These are phyloP conservation scores for Malania oleifera DNA, from an alignment of 164 flowering plant species.

Conservation along the genomic window DNA sequence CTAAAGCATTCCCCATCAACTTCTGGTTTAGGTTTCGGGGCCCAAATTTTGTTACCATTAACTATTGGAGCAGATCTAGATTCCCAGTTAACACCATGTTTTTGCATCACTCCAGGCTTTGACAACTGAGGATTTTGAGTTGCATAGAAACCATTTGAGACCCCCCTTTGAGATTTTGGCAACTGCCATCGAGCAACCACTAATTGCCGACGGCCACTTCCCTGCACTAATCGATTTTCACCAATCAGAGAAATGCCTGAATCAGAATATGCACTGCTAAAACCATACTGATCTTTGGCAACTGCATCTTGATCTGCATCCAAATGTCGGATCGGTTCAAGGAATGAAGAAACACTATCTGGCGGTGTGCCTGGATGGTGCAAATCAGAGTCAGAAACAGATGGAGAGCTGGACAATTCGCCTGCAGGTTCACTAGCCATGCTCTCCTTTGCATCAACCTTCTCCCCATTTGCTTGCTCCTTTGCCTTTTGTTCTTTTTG, in stretches of 20 bases:
- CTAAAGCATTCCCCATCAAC: conserved; percentile 23
- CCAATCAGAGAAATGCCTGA: conserved; percentile 17
- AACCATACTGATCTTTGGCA: conserved; percentile 12
- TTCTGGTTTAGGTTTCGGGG: conserved; percentile 48
- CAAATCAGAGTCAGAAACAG: conserved; percentile 21
- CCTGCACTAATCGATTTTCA: conserved; percentile 23
- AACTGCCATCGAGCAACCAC: conserved; percentile 28
- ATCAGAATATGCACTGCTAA: conserved; percentile 13
- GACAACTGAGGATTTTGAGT: conserved; percentile 28
- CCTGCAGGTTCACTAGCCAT: conserved; percentile 16
- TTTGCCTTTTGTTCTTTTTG: conserved; percentile 67
- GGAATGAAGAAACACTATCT: conserved; percentile 13
- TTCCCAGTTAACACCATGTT: conserved; percentile 33
- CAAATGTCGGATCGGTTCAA: conserved; percentile 18
- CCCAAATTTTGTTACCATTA: conserved; percentile 56
- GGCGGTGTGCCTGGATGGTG: conserved; percentile 17
- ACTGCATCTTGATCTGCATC: conserved; percentile 25
- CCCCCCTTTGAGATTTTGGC: conserved; percentile 31
- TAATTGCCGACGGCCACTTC: conserved; percentile 22
- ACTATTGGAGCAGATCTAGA: conserved; percentile 21
- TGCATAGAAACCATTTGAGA: conserved; percentile 36
- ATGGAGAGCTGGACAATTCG: conserved; percentile 24
- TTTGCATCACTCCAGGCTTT: conserved; percentile 34
- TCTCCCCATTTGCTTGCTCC: conserved; percentile 41
- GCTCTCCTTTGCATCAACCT: conserved; percentile 18